Evolutionary conservation across 305 asterid genomes (phyloP).

Genomic region (Fraxinus albicans): DNA sequence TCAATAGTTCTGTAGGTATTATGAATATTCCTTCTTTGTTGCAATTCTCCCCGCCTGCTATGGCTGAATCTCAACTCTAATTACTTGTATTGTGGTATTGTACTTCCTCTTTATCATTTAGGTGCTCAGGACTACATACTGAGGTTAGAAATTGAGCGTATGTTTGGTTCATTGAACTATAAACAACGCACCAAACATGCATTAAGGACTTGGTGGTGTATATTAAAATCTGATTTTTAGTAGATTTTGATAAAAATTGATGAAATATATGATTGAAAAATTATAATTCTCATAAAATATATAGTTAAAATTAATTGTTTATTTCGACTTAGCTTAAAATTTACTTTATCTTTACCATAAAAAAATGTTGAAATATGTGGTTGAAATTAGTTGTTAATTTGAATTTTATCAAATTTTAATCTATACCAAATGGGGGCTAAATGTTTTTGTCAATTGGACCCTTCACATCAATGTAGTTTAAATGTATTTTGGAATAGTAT

Average conservation of each 20-base stretch:
- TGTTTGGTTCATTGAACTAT: neutral
- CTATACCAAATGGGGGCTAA: neutral
- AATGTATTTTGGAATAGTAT: too few relatives aligned
- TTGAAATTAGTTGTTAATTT: too few relatives aligned
- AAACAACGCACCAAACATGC: neutral
- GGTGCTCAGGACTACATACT: neutral
- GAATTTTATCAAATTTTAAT: neutral
- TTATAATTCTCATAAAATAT: too few relatives aligned
- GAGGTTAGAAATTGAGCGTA: neutral
- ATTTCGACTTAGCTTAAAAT: too few relatives aligned
- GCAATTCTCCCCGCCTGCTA: neutral
- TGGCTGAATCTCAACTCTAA: neutral
- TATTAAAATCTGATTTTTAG: neutral
- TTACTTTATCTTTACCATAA: too few relatives aligned
- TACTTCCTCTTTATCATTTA: neutral
- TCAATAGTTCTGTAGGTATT: neutral
- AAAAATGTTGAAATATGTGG: neutral
- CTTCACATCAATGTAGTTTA: neutral
- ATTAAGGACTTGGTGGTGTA: neutral
- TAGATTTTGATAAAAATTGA: neutral
- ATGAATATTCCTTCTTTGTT: neutral
- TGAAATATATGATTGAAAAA: too few relatives aligned
- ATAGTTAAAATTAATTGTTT: too few relatives aligned
- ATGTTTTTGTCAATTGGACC: neutral
- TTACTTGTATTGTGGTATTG: neutral